These are phyloP conservation scores for Zarea fungicola DNA, from an alignment of 2,329 filamentous ascomycete genomes.

Conservation along the genomic window DNA sequence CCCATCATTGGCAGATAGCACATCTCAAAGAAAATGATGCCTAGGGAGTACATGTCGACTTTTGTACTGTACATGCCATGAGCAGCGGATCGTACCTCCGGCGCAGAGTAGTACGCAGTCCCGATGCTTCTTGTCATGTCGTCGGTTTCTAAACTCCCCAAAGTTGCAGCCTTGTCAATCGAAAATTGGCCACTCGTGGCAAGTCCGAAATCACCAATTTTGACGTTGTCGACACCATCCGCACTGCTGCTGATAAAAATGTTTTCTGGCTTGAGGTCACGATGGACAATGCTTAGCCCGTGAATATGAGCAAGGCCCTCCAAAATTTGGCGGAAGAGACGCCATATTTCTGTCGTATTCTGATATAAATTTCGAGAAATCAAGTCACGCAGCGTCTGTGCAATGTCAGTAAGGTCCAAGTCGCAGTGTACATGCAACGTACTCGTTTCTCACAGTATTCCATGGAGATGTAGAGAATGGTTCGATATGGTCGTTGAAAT, in stretches of 20 bases:
- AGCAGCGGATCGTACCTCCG: slow-evolving; percentile 75
- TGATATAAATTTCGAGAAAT: slow-evolving; percentile 72
- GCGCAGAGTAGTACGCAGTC: slow-evolving; percentile 88
- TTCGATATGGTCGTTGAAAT: slow-evolving; percentile 53
- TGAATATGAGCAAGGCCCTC: slow-evolving; percentile 91
- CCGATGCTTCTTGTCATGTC: slow-evolving; percentile 69
- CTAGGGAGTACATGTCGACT: slow-evolving; percentile 97
- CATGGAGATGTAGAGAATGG: slow-evolving; percentile 95
- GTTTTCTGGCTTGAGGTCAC: slow-evolving; percentile 95
- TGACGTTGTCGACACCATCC: slow-evolving; percentile 81
- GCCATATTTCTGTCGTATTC: slow-evolving; percentile 76
- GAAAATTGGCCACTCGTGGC: slow-evolving; percentile 82
- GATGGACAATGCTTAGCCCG: slow-evolving; percentile 84
- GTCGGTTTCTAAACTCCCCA: slow-evolving; percentile 37
- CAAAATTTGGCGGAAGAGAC: slow-evolving; percentile 82
- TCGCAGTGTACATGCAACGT: slow-evolving; percentile 25
- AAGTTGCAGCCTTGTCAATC: slow-evolving; percentile 46
- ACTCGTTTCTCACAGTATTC: slow-evolving; percentile 92
- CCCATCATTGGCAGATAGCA: slow-evolving; percentile 64
- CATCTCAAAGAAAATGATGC: slow-evolving; percentile 99
- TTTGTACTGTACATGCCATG: slow-evolving; percentile 82
- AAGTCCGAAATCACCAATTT: slow-evolving; percentile 94
- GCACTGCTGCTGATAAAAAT: slow-evolving; percentile 71
- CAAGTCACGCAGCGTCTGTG: slow-evolving; percentile 74
- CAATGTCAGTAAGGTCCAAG: not conserved